phyloP scores from a whole-genome alignment of 2,329 filamentous ascomycete genomes.

The Arthrobotrys conoides region DNA sequence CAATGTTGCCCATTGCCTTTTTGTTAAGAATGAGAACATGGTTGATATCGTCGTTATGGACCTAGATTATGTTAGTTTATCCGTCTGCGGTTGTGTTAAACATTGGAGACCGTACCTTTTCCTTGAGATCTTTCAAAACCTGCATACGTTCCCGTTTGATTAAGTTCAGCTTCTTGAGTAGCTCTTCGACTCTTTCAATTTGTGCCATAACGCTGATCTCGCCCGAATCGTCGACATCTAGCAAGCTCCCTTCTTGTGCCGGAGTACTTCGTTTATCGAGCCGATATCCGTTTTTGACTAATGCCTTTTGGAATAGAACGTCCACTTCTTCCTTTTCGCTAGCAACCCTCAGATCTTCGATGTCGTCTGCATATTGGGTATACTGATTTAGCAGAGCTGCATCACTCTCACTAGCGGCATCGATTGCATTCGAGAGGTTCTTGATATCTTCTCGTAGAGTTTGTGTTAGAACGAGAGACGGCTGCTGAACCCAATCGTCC shows the following conservation, averaged over 20 bases:
- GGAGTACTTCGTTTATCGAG: constrained; percentile 72
- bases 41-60: constrained; percentile 96
- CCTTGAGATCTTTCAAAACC: constrained; percentile 95
- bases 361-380: constrained; percentile 86
- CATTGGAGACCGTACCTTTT: constrained; percentile 78
- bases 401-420: constrained; percentile 90
- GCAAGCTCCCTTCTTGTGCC: constrained; percentile 75
- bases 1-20: constrained; percentile 92
- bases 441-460: constrained; percentile 88
- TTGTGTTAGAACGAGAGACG: constrained; percentile 87
- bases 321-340: constrained; percentile 72
- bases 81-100: constrained; percentile 51
- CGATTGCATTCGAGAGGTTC: constrained; percentile 88
- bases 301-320: constrained; percentile 84
- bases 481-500: constrained; percentile 95
- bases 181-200: constrained; percentile 87
- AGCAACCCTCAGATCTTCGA: constrained; percentile 94
- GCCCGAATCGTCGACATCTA: constrained; percentile 54
- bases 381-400: constrained; percentile 85
- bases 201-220: constrained; percentile 85
- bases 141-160: constrained; percentile 93
- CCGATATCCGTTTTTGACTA: constrained; percentile 80
- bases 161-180: constrained; percentile 89
- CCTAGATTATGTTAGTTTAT: constrained; percentile 70
- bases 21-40: constrained; percentile 98